phyloP scores from a whole-genome alignment of 495 filamentous ascomycete genomes.

The Pyronema omphalodes region DNA sequence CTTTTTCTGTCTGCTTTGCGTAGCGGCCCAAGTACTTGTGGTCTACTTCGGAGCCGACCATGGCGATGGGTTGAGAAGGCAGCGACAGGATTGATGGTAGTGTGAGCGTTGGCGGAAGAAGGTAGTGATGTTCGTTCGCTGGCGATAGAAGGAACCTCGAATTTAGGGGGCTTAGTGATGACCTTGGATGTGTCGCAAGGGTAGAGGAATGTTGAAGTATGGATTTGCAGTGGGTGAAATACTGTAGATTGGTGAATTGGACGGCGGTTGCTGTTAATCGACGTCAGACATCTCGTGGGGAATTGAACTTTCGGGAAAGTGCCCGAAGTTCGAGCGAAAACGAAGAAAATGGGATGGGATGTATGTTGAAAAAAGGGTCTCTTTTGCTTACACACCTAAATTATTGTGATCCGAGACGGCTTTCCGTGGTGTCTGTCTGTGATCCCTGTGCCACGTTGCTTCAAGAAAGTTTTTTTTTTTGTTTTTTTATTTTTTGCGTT shows the following conservation, averaged over 20 bases:
- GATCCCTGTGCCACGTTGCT: background rate
- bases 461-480: background rate
- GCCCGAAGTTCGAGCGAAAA: background rate
- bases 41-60: conserved; percentile 93
- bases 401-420: background rate
- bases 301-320: background rate
- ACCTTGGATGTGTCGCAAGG: background rate
- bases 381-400: background rate
- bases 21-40: conserved; percentile 86
- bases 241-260: background rate
- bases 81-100: background rate
- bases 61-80: conserved; percentile 23
- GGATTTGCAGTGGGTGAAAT: background rate
- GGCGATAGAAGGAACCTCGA: background rate
- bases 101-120: background rate
- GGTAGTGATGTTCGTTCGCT: background rate
- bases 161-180: background rate
- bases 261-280: background rate
- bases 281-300: background rate
- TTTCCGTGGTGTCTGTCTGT: background rate
- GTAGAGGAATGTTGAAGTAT: background rate
- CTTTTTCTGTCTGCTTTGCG: conserved; percentile 50
- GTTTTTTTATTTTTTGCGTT: background rate
- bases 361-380: background rate
- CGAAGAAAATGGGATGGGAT: background rate